Conservation (phyloP, 2,329 filamentous ascomycete genomes). For the Ascochyta rabiei region DNA sequence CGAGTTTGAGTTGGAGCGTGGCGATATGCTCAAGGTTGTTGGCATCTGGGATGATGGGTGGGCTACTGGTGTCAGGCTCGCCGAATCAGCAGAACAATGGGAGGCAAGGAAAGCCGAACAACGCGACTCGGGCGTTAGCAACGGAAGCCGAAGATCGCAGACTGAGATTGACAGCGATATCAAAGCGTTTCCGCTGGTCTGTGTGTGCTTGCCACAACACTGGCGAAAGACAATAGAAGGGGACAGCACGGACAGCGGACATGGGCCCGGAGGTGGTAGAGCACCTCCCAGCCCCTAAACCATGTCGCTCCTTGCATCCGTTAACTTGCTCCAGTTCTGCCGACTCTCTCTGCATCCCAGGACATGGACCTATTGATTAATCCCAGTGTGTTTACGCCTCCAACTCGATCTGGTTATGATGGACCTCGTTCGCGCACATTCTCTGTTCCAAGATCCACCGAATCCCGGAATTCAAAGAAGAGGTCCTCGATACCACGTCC, state of each 20-base stretch:
- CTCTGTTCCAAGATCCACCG: conserved; percentile 1
- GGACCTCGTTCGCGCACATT: conserved; percentile 3
- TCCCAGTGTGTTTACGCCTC: conserved; percentile 3
- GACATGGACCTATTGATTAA: conserved; percentile 14
- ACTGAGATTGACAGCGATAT: conserved; percentile 71
- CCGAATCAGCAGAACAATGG: conserved; percentile 88
- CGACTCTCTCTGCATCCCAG: conserved; percentile 26
- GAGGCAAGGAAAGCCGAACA: conserved; percentile 76
- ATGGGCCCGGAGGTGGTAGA: conserved; percentile 43
- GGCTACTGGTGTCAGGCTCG: conserved; percentile 88
- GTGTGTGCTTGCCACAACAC: conserved; percentile 91
- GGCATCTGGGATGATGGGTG: conserved; percentile 99
- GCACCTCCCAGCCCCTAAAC: conserved; percentile 38
- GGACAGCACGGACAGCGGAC: conserved; percentile 57
- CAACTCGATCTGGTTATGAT: neutral
- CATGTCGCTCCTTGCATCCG: conserved; percentile 18
- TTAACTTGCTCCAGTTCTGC: conserved; percentile 38
- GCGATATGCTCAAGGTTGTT: conserved; percentile 97
- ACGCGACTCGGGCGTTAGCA: conserved; percentile 91
- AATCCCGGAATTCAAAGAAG: neutral
- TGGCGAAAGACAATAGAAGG: conserved; percentile 97
- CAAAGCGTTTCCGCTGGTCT: conserved; percentile 97
- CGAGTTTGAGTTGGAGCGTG: conserved; percentile 90
- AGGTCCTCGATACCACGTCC: conserved; percentile 24
- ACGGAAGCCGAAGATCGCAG: conserved; percentile 62